Evolutionary conservation across 352 stramenopile genomes (phyloP).

Genomic region (Phytophthora capsici): DNA sequence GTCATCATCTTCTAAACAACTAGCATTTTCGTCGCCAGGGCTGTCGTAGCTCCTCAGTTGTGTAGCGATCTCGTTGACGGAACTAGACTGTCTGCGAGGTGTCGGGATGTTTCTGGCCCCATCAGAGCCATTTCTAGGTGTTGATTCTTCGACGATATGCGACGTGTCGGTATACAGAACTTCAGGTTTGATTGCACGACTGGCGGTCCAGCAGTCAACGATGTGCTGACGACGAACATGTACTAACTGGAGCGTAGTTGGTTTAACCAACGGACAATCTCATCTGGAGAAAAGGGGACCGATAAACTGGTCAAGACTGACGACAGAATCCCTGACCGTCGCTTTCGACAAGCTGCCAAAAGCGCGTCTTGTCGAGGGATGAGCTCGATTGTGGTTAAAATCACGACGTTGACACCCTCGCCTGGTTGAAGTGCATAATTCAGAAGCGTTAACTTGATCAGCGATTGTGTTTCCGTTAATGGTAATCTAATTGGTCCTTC

Average conservation of each 20-base stretch:
- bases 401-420: not conserved
- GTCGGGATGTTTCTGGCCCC: not conserved
- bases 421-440: conserved; percentile 14
- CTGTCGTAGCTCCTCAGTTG: not conserved
- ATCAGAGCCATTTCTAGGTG: not conserved
- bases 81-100: not conserved
- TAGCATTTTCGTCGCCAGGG: not conserved
- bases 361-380: conserved; percentile 5
- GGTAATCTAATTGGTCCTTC: not conserved
- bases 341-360: conserved; percentile 1
- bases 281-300: too few relatives aligned
- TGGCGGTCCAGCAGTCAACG: conserved; percentile 8
- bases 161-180: not conserved
- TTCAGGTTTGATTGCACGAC: not conserved
- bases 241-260: too few relatives aligned
- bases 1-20: not conserved
- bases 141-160: not conserved
- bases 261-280: too few relatives aligned
- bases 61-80: not conserved
- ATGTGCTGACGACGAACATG: conserved; percentile 14
- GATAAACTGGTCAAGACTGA: too few relatives aligned
- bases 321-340: not conserved
- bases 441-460: conserved; percentile 14
- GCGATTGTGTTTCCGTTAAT: not conserved
- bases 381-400: conserved; percentile 14